Base-by-base conservation (phyloP, 2,329 filamentous ascomycete genomes). In the Botrytis fabae region DNA sequence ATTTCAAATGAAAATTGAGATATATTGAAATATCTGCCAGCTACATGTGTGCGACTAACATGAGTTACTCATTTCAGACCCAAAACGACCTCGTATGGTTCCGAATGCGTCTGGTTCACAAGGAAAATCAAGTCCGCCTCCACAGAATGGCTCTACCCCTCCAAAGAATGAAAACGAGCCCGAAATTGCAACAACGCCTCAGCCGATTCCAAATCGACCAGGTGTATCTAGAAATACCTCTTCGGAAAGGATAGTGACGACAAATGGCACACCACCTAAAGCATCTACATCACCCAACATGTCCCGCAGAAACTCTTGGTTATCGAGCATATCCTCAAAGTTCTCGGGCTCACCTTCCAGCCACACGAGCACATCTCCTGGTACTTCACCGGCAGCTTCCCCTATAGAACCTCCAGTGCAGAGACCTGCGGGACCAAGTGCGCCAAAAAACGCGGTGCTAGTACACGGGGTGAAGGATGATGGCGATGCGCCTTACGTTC, bases 311-410 rank as follows among this genome's bases (percentile, higher is more conserved):
- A 91, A 90, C 75, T 97, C 95, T 22, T 99, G 96, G 96, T 95
- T 98, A 79, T 93, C 93, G 73, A 97, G 90, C 80, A 90, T 98
- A 77, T 97, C 94, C 76, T 95, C 93, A 77, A 98, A 97, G 81
- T 97, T 98, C 84, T 94, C 93, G 78, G 76, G 79, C 35, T 71
- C 73, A 48, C 75, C 81, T 75, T 70, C 76, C 74, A 61, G 51
- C 75, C 38, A 54, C 77, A 73, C 72, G 77, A 77, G 70, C 81
- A 78, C 69, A 79, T 78, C 42, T 73, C 73, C 38, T 76, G 75
- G 73, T 72, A 63, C 75, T 70, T 77, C 80, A 0, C 72, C 68
- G 48, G 62, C 76, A 5, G 65, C 75, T 38, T 44, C 73, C 25
- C 79, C 82, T 22, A 78, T 80, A 81, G 70, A 82, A 78, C 69